Percentiles rank a stretch among this genome's conserved stretches.
Conservation (phyloP, 108 stramenopile genomes). For the Schizochytrium sp. region DNA sequence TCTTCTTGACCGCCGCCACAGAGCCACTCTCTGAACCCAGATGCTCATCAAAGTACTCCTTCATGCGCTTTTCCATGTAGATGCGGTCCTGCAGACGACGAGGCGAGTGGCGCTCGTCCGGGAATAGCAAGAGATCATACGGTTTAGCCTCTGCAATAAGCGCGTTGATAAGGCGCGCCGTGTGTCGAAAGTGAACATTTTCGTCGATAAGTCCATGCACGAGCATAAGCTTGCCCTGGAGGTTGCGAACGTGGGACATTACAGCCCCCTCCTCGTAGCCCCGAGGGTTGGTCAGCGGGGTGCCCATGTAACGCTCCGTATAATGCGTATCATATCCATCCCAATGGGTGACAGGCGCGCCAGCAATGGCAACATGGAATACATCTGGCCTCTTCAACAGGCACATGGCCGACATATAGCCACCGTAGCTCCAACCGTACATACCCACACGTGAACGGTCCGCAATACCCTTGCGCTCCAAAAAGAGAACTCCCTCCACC, state of each 20-base stretch:
- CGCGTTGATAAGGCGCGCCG: constrained; percentile 74
- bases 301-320: constrained; percentile 88
- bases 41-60: constrained; percentile 15
- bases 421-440: constrained; percentile 91
- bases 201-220: constrained; percentile 91
- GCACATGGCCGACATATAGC: constrained; percentile 81
- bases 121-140: constrained; percentile 83
- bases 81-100: constrained; percentile 67
- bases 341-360: constrained; percentile 89
- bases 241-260: constrained; percentile 64
- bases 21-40: not conserved
- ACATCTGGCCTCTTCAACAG: constrained; percentile 68
- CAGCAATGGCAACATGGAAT: constrained; percentile 73
- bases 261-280: constrained; percentile 68
- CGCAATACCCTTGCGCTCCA: constrained; percentile 58
- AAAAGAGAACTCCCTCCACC: constrained; percentile 63
- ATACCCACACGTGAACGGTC: constrained; percentile 72
- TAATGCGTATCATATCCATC: constrained; percentile 91
- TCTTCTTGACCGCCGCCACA: not conserved
- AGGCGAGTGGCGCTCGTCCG: constrained; percentile 81
- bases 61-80: constrained; percentile 70
- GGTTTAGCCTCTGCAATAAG: constrained; percentile 67
- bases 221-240: constrained; percentile 69
- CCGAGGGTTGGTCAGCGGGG: constrained; percentile 58
- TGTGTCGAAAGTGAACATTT: constrained; percentile 89